Base-by-base conservation (phyloP, 2,329 filamentous ascomycete genomes). In the Apiospora saccharicola region DNA sequence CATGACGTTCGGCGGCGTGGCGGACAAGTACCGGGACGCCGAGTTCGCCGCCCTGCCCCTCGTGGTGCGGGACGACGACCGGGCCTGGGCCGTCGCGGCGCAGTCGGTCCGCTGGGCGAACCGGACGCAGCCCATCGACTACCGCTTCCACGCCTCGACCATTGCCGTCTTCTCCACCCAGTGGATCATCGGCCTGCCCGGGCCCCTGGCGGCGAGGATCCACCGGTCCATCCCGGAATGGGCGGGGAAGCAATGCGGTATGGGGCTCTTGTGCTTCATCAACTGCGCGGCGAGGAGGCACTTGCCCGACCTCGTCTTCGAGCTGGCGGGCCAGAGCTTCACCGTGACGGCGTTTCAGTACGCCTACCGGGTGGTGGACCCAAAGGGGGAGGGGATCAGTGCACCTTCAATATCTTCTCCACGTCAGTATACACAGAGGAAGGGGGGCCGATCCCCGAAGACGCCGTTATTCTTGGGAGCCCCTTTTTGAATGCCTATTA, bases 401-500 rank as follows among this genome's bases (percentile, higher is more conserved):
- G 51, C 16, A 57, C 51, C 26, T 57, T 57, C 16, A 57, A 57
- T 22, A 57, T 57, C 26, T 57, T 57, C 16, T 6, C 51, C 26
- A 57, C 51, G 16, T 57, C 51, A 8, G 14, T 4, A 34, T 57
- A 19, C 16, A 24, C 16, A 30, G 26, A 57, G 51, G 26, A 34
- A 19, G 51, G 51, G 26, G 51, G 51, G 5, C 51, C 51, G 26
- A 34, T 57, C 26, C 51, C 51, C 6, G 16, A 57, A 22, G 51
- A 57, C 26, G 51, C 51, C 34, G 14, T 57, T 7, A 57, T 57
- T 57, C 26, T 57, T 22, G 51, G 51, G 14, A 57, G 51, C 16
- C 51, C 51, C 14, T 57, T 57, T 57, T 14, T 57, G 26, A 57
- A 57, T 57, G 26, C 51, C 5, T 57, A 57, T 57, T 57, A 57